Evolutionary conservation across 2,329 filamentous ascomycete genomes (phyloP).

Genomic region (Fusarium sororula): DNA sequence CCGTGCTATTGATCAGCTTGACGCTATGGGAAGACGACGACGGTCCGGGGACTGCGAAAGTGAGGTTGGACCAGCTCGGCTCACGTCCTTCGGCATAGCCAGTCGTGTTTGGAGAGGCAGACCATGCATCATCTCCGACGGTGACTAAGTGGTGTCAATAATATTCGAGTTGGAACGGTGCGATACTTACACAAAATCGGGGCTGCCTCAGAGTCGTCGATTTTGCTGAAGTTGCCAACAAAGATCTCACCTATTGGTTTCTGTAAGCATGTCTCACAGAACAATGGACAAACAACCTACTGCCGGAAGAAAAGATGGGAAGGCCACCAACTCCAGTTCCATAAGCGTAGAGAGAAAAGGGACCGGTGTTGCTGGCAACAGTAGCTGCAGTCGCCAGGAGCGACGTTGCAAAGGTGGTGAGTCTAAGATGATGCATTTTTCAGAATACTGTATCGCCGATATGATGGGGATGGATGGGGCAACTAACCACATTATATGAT

Average conservation of each 20-base stretch:
- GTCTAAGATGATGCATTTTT: not conserved
- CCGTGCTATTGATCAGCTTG: not conserved
- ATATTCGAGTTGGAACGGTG: rapidly evolving
- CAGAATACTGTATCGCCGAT: not conserved
- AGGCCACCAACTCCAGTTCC: not conserved
- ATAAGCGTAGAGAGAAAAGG: constrained; percentile 4
- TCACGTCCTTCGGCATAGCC: not conserved
- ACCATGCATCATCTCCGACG: not conserved
- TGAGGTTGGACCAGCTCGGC: not conserved
- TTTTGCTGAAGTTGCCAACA: not conserved
- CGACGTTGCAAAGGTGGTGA: not conserved
- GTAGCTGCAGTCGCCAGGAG: not conserved
- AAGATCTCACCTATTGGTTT: not conserved
- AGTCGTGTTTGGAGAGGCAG: constrained; percentile 2
- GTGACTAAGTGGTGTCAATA: not conserved
- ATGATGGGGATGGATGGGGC: not conserved
- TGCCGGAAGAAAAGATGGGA: not conserved
- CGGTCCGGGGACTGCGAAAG: not conserved
- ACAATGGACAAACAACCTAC: not conserved
- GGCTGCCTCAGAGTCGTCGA: not conserved
- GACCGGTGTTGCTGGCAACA: not conserved
- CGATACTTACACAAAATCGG: not conserved
- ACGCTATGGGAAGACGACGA: not conserved
- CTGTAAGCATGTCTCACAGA: not conserved
- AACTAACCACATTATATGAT: not conserved